Evolutionary conservation across 2,329 filamentous ascomycete genomes (phyloP).

Genomic region (Trichophyton rubrum): DNA sequence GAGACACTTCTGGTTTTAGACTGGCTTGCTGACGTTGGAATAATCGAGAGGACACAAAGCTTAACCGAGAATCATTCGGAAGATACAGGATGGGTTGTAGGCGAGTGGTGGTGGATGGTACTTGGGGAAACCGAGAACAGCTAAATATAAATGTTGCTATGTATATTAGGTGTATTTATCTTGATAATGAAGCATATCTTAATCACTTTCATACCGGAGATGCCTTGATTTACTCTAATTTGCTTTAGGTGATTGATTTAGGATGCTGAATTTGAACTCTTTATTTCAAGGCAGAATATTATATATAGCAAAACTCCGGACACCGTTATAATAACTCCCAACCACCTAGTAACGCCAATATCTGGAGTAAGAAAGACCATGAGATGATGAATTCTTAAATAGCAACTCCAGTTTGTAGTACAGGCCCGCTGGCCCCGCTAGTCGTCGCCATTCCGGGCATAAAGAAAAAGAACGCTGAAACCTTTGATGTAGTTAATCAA

Average conservation of each 20-base stretch:
- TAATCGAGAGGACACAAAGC: conserved; percentile 14
- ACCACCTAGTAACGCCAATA: not conserved
- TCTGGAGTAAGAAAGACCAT: not conserved
- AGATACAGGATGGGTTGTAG: conserved; percentile 22
- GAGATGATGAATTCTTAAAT: not conserved
- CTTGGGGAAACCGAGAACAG: not conserved
- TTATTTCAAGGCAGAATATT: no score
- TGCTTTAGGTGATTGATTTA: no score
- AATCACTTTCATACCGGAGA: no score
- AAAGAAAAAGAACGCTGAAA: not conserved
- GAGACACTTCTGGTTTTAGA: conserved; percentile 30
- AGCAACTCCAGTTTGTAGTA: not conserved
- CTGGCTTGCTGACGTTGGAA: conserved; percentile 28
- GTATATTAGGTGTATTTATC: not conserved
- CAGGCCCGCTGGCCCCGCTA: not conserved
- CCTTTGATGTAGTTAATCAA: not conserved
- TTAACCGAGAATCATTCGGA: conserved; percentile 13
- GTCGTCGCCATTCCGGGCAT: not conserved
- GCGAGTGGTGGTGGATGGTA: conserved; percentile 29
- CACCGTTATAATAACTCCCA: not conserved
- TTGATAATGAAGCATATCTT: not conserved
- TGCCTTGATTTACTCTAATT: no score
- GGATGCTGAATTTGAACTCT: no score
- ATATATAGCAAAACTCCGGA: not conserved
- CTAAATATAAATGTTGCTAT: not conserved